Conservation (phyloP, 805 yeast genomes). For the Wickerhamiella azymoides region DNA sequence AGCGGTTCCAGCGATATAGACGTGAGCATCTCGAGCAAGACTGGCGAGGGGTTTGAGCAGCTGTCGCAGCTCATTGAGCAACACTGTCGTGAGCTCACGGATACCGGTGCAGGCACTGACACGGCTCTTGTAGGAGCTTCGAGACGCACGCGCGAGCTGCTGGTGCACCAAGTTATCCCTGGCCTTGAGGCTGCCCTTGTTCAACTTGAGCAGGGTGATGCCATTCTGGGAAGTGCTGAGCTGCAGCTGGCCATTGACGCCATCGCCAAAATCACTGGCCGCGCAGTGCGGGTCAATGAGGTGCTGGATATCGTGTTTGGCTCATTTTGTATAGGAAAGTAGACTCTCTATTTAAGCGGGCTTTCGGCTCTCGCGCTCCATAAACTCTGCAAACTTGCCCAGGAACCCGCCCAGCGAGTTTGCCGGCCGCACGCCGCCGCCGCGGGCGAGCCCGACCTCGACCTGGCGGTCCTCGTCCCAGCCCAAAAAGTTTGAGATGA, state of each 20-base stretch:
- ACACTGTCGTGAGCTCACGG: constrained; percentile 37
- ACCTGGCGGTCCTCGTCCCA: constrained; percentile 59
- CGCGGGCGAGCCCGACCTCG: constrained; percentile 23
- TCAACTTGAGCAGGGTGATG: constrained; percentile 35
- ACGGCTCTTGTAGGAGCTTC: constrained; percentile 63
- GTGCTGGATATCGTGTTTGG: constrained; percentile 83
- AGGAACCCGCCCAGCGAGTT: constrained; percentile 23
- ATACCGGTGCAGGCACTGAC: constrained; percentile 26
- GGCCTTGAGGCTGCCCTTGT: constrained; percentile 39
- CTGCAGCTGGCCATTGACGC: constrained; percentile 65
- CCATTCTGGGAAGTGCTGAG: constrained; percentile 69
- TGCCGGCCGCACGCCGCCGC: constrained; percentile 1
- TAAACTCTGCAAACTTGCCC: constrained; percentile 28
- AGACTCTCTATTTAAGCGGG: constrained; percentile 8
- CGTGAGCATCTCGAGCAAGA: constrained; percentile 42
- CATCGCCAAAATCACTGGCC: constrained; percentile 85
- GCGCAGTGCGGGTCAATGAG: constrained; percentile 78
- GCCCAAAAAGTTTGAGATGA: constrained; percentile 65
- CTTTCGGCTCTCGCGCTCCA: constrained; percentile 20
- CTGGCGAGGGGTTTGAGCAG: constrained; percentile 39
- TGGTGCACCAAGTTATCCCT: constrained; percentile 58
- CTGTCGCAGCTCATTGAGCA: constrained; percentile 32
- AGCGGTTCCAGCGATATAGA: neutral
- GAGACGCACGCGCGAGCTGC: constrained; percentile 57
- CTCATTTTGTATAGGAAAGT: constrained; percentile 88